These are phyloP conservation scores for Iberis amara DNA, from an alignment of 441 rosid species.

Conservation along the genomic window DNA sequence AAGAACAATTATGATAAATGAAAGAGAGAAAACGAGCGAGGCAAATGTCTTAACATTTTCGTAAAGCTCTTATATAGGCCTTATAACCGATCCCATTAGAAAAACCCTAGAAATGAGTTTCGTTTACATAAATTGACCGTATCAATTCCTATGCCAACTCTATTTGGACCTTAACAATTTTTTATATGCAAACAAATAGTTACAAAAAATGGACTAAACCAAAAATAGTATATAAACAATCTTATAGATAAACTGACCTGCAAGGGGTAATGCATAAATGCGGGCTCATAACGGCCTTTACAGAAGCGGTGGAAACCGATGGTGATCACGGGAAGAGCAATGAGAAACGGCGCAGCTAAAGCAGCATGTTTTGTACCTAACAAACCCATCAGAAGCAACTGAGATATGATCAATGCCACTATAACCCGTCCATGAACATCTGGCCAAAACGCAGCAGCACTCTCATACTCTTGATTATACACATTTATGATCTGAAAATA, in stretches of 20 bases:
- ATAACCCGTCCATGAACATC: background rate
- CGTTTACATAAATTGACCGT: too few relatives aligned
- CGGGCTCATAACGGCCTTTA: background rate
- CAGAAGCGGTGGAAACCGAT: background rate
- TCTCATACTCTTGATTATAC: background rate
- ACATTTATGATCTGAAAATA: background rate
- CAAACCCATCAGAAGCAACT: background rate
- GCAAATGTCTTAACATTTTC: too few relatives aligned
- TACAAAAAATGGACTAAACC: too few relatives aligned
- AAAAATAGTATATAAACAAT: too few relatives aligned
- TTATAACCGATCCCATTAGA: too few relatives aligned
- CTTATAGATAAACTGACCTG: background rate
- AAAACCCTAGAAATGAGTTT: too few relatives aligned
- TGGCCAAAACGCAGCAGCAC: background rate
- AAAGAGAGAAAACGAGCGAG: too few relatives aligned
- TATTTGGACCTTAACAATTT: too few relatives aligned
- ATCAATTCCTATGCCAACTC: too few relatives aligned
- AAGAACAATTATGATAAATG: too few relatives aligned
- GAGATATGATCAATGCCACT: background rate
- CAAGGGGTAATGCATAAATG: background rate
- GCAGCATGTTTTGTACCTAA: background rate
- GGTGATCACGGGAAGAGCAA: background rate
- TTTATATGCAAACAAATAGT: too few relatives aligned
- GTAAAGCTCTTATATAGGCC: too few relatives aligned
- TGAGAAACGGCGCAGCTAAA: background rate